Base-by-base conservation (phyloP, 768 basidiomycete species). In the Candolleomyces aberdarensis region DNA sequence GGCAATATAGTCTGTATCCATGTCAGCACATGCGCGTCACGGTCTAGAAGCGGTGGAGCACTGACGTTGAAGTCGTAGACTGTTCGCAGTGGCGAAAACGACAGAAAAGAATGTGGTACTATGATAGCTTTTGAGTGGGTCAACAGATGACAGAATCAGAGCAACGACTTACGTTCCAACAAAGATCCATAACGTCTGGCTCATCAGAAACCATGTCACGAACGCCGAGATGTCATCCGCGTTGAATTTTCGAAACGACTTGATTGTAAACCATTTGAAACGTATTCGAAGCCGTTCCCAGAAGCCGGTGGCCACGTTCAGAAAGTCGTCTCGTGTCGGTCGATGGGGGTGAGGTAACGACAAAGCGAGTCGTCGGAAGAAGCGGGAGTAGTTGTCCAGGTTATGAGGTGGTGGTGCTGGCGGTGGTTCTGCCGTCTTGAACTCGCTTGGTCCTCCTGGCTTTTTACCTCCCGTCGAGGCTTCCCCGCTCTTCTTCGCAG, bases 191-290 rank as follows among this genome's bases (percentile, higher is more conserved):
- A 96, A 75, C 1, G 94, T 92, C 68, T 98, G 95, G 69, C 96
- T 96, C 80, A 98, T 88, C 55, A 99, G 76, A 65, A 97, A 94
- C 92, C 94, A 96, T 56, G 92, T 95, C 39, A 96, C 75, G 75
- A 99, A 98, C 0, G 96, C 96, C 46, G 94, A 96, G 58, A 96
- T 91, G 71, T 99, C 97, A 72, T 99, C 97, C 55, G 92, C 89
- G 66, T 97, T 95, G 75, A 96, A 99, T 68, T 85, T 88, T 51
- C 96, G 85, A 76, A 97, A 99, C 4, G 92, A 94, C 63, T 92
- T 83, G 67, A 98, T 96, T 11, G 94, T 94, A 65, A 95, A 91
- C 97, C 97, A 99, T 71, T 94, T 94, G 78, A 98, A 93, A n/a
- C 94, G 85, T 65, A 98, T 91, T 20, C 88, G 83, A 22, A 90